phyloP scores from a whole-genome alignment of 2,329 filamentous ascomycete species.

The Zelopaecilomyces penicillatus region DNA sequence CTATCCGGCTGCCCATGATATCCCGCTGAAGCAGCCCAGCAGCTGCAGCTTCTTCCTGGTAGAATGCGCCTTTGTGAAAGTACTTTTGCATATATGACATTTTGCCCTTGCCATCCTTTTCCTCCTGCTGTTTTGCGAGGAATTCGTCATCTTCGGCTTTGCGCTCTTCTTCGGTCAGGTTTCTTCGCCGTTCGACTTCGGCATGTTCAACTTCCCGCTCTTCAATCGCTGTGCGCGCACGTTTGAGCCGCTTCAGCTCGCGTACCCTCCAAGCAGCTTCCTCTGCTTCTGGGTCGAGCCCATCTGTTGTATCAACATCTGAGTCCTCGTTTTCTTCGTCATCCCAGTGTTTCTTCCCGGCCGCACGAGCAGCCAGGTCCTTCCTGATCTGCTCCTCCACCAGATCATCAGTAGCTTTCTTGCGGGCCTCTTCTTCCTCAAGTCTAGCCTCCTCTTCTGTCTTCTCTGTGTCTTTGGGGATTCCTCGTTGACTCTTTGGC shows the following conservation, averaged over 20 bases:
- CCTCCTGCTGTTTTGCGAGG: constrained; percentile 69
- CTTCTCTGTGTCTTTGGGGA: constrained; percentile 18
- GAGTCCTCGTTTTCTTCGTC: constrained; percentile 61
- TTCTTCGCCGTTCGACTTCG: constrained; percentile 79
- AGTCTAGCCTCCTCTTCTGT: constrained; percentile 26
- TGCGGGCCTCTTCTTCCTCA: constrained; percentile 53
- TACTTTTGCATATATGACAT: constrained; percentile 93
- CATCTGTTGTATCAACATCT: constrained; percentile 84
- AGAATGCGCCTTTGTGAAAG: constrained; percentile 95
- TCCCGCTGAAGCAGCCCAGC: constrained; percentile 72
- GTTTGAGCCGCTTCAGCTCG: constrained; percentile 80
- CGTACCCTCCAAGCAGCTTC: constrained; percentile 88
- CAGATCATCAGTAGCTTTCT: constrained; percentile 65
- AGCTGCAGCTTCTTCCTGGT: constrained; percentile 68
- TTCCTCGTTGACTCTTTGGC: constrained; percentile 46
- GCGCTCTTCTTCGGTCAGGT: constrained; percentile 79
- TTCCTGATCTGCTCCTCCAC: constrained; percentile 85
- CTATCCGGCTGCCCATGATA: constrained; percentile 75
- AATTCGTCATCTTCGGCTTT: constrained; percentile 75
- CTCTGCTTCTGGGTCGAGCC: constrained; percentile 77
- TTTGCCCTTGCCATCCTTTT: constrained; percentile 69
- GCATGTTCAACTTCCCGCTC: constrained; percentile 75
- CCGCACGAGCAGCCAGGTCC: constrained; percentile 64
- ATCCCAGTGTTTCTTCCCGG: constrained; percentile 81
- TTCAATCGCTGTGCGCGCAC: constrained; percentile 79